These are phyloP conservation scores for Raphanus raphanistrum DNA, from an alignment of 345 rosid genomes.

Conservation along the genomic window DNA sequence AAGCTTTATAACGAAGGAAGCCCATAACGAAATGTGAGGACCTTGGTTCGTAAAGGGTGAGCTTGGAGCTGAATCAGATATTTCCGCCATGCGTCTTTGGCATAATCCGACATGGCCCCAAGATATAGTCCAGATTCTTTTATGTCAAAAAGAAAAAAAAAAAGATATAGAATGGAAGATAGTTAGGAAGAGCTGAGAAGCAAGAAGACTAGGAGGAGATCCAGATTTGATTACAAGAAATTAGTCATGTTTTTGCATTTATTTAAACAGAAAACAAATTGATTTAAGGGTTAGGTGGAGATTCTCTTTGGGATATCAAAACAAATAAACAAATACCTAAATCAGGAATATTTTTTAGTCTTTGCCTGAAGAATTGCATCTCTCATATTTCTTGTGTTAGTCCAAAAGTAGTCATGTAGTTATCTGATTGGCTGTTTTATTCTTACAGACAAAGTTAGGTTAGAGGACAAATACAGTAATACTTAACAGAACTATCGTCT, in stretches of 20 bases:
- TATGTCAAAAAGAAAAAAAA: neutral
- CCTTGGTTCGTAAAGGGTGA: conserved; percentile 88
- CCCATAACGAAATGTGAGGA: neutral
- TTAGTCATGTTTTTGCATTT: neutral
- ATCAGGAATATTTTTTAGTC: conserved; percentile 10
- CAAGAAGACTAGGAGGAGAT: neutral
- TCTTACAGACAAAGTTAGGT: neutral
- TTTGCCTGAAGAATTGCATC: neutral
- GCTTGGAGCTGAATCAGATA: conserved; percentile 84
- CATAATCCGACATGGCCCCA: conserved; percentile 63
- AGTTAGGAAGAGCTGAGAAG: neutral
- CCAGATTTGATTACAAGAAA: conserved; percentile 1
- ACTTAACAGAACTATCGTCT: neutral
- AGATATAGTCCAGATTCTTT: neutral
- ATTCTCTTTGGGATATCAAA: neutral
- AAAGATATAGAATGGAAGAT: neutral
- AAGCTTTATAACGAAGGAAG: neutral
- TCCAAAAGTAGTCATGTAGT: neutral
- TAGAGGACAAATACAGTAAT: neutral
- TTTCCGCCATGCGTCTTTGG: conserved; percentile 83
- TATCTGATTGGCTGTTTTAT: neutral
- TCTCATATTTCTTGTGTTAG: neutral
- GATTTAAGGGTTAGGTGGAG: neutral
- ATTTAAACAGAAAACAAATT: neutral
- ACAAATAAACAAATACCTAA: neutral